Base-by-base conservation (phyloP, 208 protist species). In the Wallacemonas rigidus region DNA sequence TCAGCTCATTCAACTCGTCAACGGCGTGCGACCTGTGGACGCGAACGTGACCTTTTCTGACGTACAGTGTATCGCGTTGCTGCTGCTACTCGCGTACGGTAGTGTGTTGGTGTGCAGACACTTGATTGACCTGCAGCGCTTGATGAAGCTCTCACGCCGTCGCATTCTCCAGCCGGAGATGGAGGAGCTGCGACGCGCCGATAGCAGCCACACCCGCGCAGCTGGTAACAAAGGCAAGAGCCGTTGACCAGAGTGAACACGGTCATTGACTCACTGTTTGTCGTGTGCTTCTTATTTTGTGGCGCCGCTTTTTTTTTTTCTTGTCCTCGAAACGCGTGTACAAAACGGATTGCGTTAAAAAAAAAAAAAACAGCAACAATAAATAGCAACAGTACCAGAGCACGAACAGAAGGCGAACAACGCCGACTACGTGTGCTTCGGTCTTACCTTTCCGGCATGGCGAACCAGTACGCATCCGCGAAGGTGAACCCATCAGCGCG, bases 41-140 rank as follows among this genome's bases (percentile, higher is more conserved):
- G 15, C 55, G 2, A 38, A 72, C 67, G 63, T 90, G 50, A 72
- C 69, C 9, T 63, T 90, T 6, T 48, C 80, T 11, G 79, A 87
- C 39, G 73, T 85, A 48, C 82, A 84, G 75, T n/a, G 62, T 57
- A 82, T 90, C 72, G 75, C 75, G 36, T 80, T 85, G 62, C 43
- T 95, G 62, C 48, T 95, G 11, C 82, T 89, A 60, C n/a, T 80
- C 17, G 85, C 74, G 9, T 95, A 95, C 72, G 87, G 77, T 12
- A 75, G 64, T 2, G 61, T 77, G 48, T 53, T 83, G 41, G 54
- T 95, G 41, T 60, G 62, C 65, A 76, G 72, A 8, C 87, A 87
- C 69, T 39, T 92, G 43, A 67, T 92, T 4, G 83, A 91, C 41
- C 74, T 95, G 38, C 67, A 56, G 39, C 82, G 89, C 5, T 60